Conservation (phyloP, 495 filamentous ascomycete species). For the Melanomma pulvis-pyrius region DNA sequence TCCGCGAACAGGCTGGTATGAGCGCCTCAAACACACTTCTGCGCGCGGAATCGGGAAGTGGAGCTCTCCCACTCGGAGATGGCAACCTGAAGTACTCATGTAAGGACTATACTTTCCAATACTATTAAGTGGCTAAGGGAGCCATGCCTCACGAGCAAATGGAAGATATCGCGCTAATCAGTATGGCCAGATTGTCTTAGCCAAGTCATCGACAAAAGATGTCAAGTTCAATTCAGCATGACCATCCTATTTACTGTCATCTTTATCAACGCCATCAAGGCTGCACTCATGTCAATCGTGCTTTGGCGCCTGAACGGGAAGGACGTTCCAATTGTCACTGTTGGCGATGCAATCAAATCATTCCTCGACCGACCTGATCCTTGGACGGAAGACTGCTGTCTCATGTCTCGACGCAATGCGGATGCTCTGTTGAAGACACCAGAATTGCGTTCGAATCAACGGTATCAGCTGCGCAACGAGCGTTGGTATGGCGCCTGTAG, state of each 20-base stretch:
- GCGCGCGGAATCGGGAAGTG: neutral
- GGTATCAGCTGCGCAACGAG: neutral
- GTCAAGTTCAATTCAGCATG: slow-evolving; percentile 16
- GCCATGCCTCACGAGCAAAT: neutral
- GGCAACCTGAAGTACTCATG: slow-evolving; percentile 1
- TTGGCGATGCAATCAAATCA: slow-evolving; percentile 20
- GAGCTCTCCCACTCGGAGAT: neutral
- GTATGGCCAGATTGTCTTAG: slow-evolving; percentile 20
- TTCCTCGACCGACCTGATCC: slow-evolving; percentile 13
- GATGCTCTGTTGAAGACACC: neutral
- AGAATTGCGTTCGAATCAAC: neutral
- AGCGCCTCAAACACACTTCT: neutral
- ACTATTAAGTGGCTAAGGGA: no score
- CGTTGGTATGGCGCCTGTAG: slow-evolving; percentile 8
- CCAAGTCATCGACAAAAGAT: slow-evolving; percentile 6
- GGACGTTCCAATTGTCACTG: slow-evolving; percentile 5
- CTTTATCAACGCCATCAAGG: slow-evolving; percentile 17
- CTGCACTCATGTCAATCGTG: slow-evolving; percentile 13
- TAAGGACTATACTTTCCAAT: neutral
- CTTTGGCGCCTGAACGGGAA: neutral
- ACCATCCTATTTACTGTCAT: slow-evolving; percentile 23
- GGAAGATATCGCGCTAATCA: neutral
- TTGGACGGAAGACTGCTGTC: slow-evolving; percentile 7
- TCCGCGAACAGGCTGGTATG: neutral
- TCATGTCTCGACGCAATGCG: slow-evolving; percentile 6